Percentiles rank a stretch among this genome's conserved stretches.
Conservation (phyloP, 2,329 filamentous ascomycete species). For the Calonectria pseudoreteaudii region DNA sequence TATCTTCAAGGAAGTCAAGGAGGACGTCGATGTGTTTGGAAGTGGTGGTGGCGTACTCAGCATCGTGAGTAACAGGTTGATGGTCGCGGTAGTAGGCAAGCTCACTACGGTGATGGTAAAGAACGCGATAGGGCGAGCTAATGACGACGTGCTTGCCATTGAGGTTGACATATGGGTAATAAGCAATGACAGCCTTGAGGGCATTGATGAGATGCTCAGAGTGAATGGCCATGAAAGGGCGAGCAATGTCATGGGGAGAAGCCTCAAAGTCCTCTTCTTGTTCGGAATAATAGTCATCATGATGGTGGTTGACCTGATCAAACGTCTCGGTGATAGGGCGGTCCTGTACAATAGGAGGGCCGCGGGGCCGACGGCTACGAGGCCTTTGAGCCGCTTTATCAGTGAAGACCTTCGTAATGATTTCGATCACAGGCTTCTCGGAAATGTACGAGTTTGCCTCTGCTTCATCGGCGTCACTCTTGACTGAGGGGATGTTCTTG, state of each 20-base stretch:
- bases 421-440: conserved; percentile 55
- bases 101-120: conserved; percentile 59
- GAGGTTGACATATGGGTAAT: conserved; percentile 58
- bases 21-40: conserved; percentile 59
- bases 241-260: conserved; percentile 44
- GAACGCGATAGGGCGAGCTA: conserved; percentile 59
- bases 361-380: conserved; percentile 6
- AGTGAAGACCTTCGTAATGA: conserved; percentile 54
- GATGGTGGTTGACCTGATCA: conserved; percentile 36
- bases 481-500: conserved; percentile 46
- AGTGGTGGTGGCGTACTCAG: conserved; percentile 55
- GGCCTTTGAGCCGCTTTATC: background rate
- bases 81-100: conserved; percentile 55
- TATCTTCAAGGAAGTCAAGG: conserved; percentile 55
- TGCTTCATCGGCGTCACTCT: conserved; percentile 39
- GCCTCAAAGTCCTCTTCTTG: conserved; percentile 37
- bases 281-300: conserved; percentile 43
- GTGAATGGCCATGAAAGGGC: conserved; percentile 57
- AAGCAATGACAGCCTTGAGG: conserved; percentile 59
- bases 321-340: conserved; percentile 47
- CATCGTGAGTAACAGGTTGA: conserved; percentile 55
- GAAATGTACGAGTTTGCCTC: conserved; percentile 19
- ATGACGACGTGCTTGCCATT: conserved; percentile 52
- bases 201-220: conserved; percentile 60
- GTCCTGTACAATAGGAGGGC: conserved; percentile 30